Evolutionary conservation across 2,329 filamentous ascomycete genomes (phyloP).

Genomic region (Lachnellula willkommii): DNA sequence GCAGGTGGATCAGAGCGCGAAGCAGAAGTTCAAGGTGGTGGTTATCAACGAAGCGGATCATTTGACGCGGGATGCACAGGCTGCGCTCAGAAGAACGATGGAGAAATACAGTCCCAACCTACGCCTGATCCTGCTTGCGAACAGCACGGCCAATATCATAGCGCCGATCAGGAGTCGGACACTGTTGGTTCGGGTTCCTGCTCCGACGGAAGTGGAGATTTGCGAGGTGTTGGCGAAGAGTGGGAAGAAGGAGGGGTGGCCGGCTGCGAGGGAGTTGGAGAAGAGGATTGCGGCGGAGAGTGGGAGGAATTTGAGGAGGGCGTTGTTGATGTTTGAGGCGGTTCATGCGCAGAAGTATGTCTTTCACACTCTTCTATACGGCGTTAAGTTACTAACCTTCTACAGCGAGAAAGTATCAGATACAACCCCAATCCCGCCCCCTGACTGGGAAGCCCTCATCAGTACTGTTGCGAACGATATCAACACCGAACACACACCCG

Average conservation of each 20-base stretch:
- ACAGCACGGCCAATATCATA: constrained; percentile 97
- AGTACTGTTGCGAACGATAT: constrained; percentile 88
- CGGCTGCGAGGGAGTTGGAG: constrained; percentile 69
- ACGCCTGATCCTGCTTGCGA: constrained; percentile 84
- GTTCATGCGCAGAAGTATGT: constrained; percentile 91
- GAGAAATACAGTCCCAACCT: constrained; percentile 98
- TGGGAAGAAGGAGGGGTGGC: constrained; percentile 78
- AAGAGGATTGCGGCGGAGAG: constrained; percentile 84
- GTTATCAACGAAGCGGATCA: constrained; percentile 99
- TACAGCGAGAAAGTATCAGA: constrained; percentile 83
- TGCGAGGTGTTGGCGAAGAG: constrained; percentile 65
- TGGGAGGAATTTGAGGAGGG: constrained; percentile 81
- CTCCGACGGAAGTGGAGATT: constrained; percentile 81
- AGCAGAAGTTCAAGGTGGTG: constrained; percentile 94
- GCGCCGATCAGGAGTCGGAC: constrained; percentile 94
- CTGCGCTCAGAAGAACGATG: constrained; percentile 91
- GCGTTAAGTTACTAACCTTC: constrained; percentile 27
- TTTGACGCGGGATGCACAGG: constrained; percentile 88
- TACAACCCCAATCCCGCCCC: constrained; percentile 81
- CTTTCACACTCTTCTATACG: constrained; percentile 6
- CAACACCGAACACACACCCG: constrained; percentile 85
- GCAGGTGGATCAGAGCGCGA: constrained; percentile 89
- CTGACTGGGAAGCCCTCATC: constrained; percentile 95
- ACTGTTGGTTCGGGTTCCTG: constrained; percentile 83
- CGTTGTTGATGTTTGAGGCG: constrained; percentile 93